Base-by-base conservation (phyloP, 2,329 filamentous ascomycete species). In the Beauveria asiatica region DNA sequence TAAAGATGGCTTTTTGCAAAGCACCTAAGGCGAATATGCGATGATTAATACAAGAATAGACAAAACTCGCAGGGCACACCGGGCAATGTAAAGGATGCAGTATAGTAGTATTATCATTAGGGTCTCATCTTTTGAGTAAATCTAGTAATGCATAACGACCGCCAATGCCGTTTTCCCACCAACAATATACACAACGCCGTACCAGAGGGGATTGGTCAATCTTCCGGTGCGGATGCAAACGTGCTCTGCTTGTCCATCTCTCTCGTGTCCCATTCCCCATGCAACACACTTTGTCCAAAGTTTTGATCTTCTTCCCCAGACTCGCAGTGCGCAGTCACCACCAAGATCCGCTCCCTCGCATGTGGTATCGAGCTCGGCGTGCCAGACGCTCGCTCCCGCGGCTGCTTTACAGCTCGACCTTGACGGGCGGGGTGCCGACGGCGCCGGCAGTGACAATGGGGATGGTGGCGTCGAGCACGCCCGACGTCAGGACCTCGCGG, bases 391-490 rank as follows among this genome's bases (percentile, higher is more conserved):
- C 7, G 16, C 25, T 30, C 7, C 13, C 46, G 23, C 13, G 25
- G 3, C 17, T 25, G 23, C 1, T 30, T 67, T 63, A 75, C 62
- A 76, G 65, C 64, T 76, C 74, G 23, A 60, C 64, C 67, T 70
- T 72, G 56, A 69, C 64, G 21, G 69, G 60, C 23, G 59, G 63
- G 2, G 66, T 65, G 60, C 68, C 66, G 16, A 67, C 63, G 10
- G 67, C 63, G 61, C 65, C 68, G 10, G 67, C 63, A 59, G 64
- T 63, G 41, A 64, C 63, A 53, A 64, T 61, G 27, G 66, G 66
- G 27, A 67, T 66, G 27, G 67, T 65, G 23, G 50, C 50, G 11
- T 66, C 71, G 30, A 72, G 64, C 42, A 69, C 67, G 45, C 69
- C 67, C 44, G 67, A 68, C 25, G 70, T 67, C 37, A 60, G 10